phyloP scores from a whole-genome alignment of 2,329 filamentous ascomycete species.

The Sclerotinia glacialis region DNA sequence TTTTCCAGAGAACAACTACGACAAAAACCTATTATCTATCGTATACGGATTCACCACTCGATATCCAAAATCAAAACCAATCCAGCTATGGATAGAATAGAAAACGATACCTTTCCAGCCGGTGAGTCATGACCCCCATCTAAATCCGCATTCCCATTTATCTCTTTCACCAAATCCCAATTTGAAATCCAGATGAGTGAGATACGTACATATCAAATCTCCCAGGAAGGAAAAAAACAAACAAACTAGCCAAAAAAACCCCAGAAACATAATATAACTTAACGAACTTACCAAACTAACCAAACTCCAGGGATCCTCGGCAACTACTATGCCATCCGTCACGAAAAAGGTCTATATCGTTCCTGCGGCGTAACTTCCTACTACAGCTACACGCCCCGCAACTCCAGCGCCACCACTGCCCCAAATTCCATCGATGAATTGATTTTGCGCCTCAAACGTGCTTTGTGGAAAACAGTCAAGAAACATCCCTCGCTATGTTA shows the following conservation, averaged over 20 bases:
- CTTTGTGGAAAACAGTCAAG: neutral
- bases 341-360: conserved; percentile 3
- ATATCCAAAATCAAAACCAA: too few species aligned
- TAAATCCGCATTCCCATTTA: too few species aligned
- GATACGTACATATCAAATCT: too few species aligned
- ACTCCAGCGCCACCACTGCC: neutral
- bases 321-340: neutral
- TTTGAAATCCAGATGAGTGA: too few species aligned
- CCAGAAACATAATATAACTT: too few species aligned
- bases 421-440: neutral
- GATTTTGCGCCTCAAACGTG: neutral
- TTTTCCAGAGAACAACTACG: too few species aligned
- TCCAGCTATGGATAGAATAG: neutral
- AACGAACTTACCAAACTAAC: neutral
- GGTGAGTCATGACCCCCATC: conserved; percentile 1
- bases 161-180: neutral
- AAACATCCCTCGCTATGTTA: conserved; percentile 2
- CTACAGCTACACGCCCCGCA: neutral
- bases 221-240: neutral
- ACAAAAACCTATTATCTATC: too few species aligned
- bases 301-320: neutral
- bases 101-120: conserved; percentile 9
- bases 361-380: conserved; percentile 5
- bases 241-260: neutral
- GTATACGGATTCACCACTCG: too few species aligned